These are phyloP conservation scores for Uncinocarpus reesii DNA, from an alignment of 2,329 filamentous ascomycete species.

Conservation along the genomic window DNA sequence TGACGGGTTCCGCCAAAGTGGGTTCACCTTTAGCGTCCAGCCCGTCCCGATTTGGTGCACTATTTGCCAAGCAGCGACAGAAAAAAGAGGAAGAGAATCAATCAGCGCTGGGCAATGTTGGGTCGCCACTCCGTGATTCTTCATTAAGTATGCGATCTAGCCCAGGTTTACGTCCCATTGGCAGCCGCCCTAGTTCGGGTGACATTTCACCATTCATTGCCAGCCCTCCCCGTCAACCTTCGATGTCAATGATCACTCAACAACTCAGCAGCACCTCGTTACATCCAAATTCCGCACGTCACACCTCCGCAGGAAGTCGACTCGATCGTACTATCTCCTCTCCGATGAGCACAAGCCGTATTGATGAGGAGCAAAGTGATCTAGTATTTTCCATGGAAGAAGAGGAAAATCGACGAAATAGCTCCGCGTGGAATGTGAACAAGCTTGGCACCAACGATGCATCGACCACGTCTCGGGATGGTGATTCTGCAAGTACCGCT, in stretches of 20 bases:
- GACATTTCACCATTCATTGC: slow-evolving; percentile 44
- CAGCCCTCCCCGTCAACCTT: slow-evolving; percentile 47
- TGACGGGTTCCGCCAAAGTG: slow-evolving; percentile 40
- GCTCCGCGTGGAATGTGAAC: slow-evolving; percentile 27
- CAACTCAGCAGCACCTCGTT: slow-evolving; percentile 41
- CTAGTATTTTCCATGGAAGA: slow-evolving; percentile 44
- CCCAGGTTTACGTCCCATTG: slow-evolving; percentile 43
- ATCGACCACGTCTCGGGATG: background rate
- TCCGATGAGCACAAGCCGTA: slow-evolving; percentile 36
- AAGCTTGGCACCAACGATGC: slow-evolving; percentile 27
- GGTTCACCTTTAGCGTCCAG: slow-evolving; percentile 50
- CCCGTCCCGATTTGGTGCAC: slow-evolving; percentile 52
- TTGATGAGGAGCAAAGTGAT: slow-evolving; percentile 41
- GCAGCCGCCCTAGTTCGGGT: slow-evolving; percentile 38
- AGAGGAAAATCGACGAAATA: slow-evolving; percentile 38
- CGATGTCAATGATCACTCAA: slow-evolving; percentile 53
- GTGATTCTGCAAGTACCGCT: background rate
- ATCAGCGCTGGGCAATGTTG: slow-evolving; percentile 50
- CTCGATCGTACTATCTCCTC: slow-evolving; percentile 39
- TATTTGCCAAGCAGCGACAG: slow-evolving; percentile 46
- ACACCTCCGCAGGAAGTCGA: slow-evolving; percentile 26
- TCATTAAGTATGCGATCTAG: slow-evolving; percentile 42
- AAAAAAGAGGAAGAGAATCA: slow-evolving; percentile 42
- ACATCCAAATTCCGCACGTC: slow-evolving; percentile 34
- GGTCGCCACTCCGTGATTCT: slow-evolving; percentile 56